Conservation (phyloP, 1,284 basidiomycete species). For the Malassezia equina region DNA sequence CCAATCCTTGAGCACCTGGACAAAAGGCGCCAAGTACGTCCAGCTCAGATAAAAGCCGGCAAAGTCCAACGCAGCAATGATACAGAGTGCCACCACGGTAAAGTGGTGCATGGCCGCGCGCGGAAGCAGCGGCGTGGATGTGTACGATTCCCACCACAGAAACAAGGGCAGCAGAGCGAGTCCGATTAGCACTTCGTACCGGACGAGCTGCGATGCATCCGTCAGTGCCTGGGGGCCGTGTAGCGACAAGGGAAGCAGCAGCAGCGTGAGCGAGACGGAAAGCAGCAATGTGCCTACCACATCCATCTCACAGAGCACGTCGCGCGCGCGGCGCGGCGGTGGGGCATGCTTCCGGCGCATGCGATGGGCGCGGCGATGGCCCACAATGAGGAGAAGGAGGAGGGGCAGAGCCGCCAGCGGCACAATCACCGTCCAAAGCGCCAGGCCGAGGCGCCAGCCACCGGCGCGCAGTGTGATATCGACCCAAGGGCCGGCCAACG, state of each 20-base stretch:
- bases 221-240: conserved; percentile 22
- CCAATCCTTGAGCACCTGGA: conserved; percentile 45
- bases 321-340: not conserved
- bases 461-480: conserved; percentile 53
- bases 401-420: conserved; percentile 40
- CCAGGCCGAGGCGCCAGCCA: conserved; percentile 66
- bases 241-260: conserved; percentile 62
- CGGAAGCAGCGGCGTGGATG: conserved; percentile 51
- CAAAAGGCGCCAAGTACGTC: conserved; percentile 43
- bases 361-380: conserved; percentile 30
- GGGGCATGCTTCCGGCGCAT: not conserved
- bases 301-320: conserved; percentile 54
- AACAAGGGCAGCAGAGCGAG: conserved; percentile 50
- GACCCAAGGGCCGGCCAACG: conserved; percentile 59
- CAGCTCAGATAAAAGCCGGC: conserved; percentile 49
- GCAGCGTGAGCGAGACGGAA: conserved; percentile 54
- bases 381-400: conserved; percentile 35
- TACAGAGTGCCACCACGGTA: conserved; percentile 44
- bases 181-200: conserved; percentile 43
- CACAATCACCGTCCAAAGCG: conserved; percentile 50
- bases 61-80: conserved; percentile 48
- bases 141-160: conserved; percentile 50
- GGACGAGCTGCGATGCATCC: not conserved
- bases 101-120: conserved; percentile 42
- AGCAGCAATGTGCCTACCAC: conserved; percentile 61